Evolutionary conservation across 305 asterid genomes (phyloP).

Genomic region (Caryopteris hybrid): DNA sequence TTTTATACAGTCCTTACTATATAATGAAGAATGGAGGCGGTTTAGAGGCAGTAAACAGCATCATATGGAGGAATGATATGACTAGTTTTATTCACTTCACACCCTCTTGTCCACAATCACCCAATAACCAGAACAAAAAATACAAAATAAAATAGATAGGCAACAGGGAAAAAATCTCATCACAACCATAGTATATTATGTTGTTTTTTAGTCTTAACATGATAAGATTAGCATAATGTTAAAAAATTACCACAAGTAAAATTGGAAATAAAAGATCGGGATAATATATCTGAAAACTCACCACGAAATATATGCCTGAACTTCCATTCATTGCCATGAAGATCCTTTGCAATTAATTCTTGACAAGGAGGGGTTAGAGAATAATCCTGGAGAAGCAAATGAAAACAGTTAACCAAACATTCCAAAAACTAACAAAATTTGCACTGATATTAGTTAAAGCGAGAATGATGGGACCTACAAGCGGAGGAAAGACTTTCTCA

Average conservation of each 20-base stretch:
- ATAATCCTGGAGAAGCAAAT: slow-evolving; percentile 54
- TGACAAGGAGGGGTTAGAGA: slow-evolving; percentile 88
- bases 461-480: slow-evolving; percentile 44
- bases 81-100: too few relatives aligned
- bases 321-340: slow-evolving; percentile 97
- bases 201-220: too few relatives aligned
- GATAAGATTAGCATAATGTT: too few relatives aligned
- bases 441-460: neutral
- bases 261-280: too few relatives aligned
- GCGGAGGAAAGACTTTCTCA: slow-evolving; percentile 95
- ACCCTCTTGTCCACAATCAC: too few relatives aligned
- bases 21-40: too few relatives aligned
- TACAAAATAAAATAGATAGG: too few relatives aligned
- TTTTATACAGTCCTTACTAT: too few relatives aligned
- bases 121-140: too few relatives aligned
- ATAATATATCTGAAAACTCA: slow-evolving; percentile 32
- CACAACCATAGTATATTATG: neutral
- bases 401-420: neutral
- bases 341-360: slow-evolving; percentile 92
- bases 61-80: too few relatives aligned
- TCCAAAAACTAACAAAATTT: neutral
- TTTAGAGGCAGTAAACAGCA: too few relatives aligned
- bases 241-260: too few relatives aligned
- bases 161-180: neutral
- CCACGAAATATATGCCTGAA: slow-evolving; percentile 94